Evolutionary conservation across 257 asterid species (phyloP).

Genomic region (Verbascum thapsus): DNA sequence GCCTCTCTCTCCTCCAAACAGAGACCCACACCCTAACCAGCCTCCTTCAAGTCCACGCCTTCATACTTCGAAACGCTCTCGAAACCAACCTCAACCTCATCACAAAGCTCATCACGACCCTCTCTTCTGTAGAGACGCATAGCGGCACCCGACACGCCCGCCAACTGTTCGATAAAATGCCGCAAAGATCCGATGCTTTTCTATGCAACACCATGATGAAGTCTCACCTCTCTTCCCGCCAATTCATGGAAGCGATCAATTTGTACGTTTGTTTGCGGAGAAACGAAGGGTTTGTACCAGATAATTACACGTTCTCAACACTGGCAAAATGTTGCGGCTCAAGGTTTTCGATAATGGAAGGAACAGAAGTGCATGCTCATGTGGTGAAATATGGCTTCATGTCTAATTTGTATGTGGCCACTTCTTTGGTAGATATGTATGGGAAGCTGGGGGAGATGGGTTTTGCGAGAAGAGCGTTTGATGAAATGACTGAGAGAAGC

Average conservation of each 20-base stretch:
- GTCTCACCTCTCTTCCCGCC: slow-evolving; percentile 60
- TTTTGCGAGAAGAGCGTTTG: slow-evolving; percentile 59
- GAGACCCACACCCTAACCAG: slow-evolving; percentile 42
- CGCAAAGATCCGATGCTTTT: slow-evolving; percentile 55
- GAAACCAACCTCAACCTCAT: slow-evolving; percentile 67
- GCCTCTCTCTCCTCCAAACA: slow-evolving; percentile 69
- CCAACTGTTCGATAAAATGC: slow-evolving; percentile 60
- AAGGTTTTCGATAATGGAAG: slow-evolving; percentile 50
- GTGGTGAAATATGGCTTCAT: slow-evolving; percentile 60
- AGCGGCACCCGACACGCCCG: slow-evolving; percentile 65
- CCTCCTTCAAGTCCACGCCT: slow-evolving; percentile 76
- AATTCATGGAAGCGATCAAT: slow-evolving; percentile 43
- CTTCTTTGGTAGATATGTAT: slow-evolving; percentile 89
- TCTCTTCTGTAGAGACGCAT: slow-evolving; percentile 47
- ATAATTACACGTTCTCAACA: slow-evolving; percentile 74
- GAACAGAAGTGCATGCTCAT: slow-evolving; percentile 66
- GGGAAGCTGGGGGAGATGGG: slow-evolving; percentile 72
- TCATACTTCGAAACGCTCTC: slow-evolving; percentile 67
- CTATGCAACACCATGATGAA: slow-evolving; percentile 89
- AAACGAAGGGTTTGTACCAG: slow-evolving; percentile 62
- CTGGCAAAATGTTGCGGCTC: slow-evolving; percentile 79
- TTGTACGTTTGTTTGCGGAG: slow-evolving; percentile 53
- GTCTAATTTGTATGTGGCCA: slow-evolving; percentile 68
- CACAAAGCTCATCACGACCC: slow-evolving; percentile 64
- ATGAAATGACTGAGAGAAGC: slow-evolving; percentile 77